phyloP scores from a whole-genome alignment of 192 early-diverging fungal species.

The Chytriomyces confervae region DNA sequence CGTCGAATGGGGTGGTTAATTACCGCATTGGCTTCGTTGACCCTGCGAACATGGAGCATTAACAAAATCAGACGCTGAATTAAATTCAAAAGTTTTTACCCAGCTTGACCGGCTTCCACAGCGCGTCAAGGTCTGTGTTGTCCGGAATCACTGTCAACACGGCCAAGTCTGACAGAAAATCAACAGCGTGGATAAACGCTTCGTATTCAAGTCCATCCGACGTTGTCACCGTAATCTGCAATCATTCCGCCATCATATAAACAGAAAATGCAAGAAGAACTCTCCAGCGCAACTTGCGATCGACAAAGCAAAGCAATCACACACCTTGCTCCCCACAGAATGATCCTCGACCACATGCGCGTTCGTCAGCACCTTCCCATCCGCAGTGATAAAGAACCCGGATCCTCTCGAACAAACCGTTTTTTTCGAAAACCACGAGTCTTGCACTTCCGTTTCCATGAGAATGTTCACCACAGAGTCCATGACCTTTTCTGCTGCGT shows the following conservation, averaged over 20 bases:
- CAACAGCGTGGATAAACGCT: conserved; percentile 48
- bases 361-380: conserved; percentile 54
- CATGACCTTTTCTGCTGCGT: conserved; percentile 52
- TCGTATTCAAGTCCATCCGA: conserved; percentile 45
- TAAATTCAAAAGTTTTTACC: too few relatives aligned
- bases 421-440: conserved; percentile 7
- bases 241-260: not conserved
- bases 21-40: not conserved
- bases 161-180: conserved; percentile 53
- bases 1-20: not conserved
- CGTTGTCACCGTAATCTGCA: conserved; percentile 44
- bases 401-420: conserved; percentile 51
- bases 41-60: not conserved
- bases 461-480: conserved; percentile 57
- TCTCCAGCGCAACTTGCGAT: not conserved
- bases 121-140: conserved; percentile 10
- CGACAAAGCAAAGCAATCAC: not conserved
- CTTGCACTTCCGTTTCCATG: conserved; percentile 39
- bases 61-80: too few relatives aligned
- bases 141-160: conserved; percentile 37
- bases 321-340: conserved; percentile 23
- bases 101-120: conserved; percentile 32
- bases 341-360: conserved; percentile 47
- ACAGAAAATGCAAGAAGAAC: not conserved
- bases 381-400: conserved; percentile 53